phyloP scores from a whole-genome alignment of 352 stramenopile genomes.

The Pythium pyrilobum region DNA sequence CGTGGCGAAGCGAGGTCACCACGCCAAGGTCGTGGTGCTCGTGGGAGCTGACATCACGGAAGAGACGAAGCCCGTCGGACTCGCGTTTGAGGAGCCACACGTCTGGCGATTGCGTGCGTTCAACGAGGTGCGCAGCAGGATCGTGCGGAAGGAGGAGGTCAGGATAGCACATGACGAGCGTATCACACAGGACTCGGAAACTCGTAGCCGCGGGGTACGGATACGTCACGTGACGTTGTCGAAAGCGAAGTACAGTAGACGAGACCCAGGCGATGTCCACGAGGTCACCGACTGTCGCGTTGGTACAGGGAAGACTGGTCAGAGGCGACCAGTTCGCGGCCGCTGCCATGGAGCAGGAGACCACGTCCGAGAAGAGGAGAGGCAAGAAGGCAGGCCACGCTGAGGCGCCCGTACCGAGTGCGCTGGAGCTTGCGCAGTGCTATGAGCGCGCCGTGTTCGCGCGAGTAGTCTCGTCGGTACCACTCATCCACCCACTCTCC shows the following conservation, averaged over 20 bases:
- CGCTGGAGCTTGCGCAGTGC: not conserved
- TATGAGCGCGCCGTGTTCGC: not conserved
- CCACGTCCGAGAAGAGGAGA: not conserved
- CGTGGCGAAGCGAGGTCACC: not conserved
- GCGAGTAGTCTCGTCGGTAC: not conserved
- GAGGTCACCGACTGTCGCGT: not conserved
- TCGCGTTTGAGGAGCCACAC: not conserved
- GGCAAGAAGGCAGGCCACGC: not conserved
- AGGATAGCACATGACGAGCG: constrained; percentile 1
- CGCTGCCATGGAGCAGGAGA: not conserved
- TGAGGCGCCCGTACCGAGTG: not conserved
- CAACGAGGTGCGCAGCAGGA: not conserved
- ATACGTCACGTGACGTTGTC: not conserved
- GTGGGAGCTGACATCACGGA: not conserved
- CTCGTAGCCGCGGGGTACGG: not conserved
- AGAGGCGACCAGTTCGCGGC: not conserved
- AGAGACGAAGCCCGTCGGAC: not conserved
- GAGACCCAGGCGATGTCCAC: not conserved
- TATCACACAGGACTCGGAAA: not conserved
- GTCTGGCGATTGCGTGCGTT: not conserved
- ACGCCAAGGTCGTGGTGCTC: not conserved
- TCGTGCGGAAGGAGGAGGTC: not conserved
- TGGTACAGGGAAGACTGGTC: not conserved
- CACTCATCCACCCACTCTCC: not conserved
- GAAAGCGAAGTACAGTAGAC: not conserved